Conservation (phyloP, 345 rosid species). For the Luvunga scandens region DNA sequence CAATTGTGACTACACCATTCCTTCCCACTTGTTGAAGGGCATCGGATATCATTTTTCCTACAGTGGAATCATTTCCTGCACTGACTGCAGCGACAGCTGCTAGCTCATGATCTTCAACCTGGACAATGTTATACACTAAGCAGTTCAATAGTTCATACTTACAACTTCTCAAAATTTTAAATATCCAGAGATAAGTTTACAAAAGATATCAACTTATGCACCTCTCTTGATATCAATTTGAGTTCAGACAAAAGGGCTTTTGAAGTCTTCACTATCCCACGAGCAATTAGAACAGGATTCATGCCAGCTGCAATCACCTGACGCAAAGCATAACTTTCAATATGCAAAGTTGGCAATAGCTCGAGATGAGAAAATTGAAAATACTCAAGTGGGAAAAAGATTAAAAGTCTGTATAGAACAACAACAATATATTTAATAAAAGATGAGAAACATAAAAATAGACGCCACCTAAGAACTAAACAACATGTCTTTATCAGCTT, state of each 20-base stretch:
- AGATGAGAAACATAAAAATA: neutral
- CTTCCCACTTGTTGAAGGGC: constrained; percentile 72
- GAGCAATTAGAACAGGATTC: constrained; percentile 79
- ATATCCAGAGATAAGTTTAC: neutral
- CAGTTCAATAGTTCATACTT: neutral
- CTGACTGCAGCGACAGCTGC: constrained; percentile 87
- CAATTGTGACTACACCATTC: constrained; percentile 71
- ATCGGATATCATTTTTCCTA: constrained; percentile 72
- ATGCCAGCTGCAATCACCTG: constrained; percentile 83
- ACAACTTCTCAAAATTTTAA: neutral
- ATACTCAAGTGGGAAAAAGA: neutral
- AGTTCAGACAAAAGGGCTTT: constrained; percentile 81
- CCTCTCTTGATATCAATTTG: constrained; percentile 86
- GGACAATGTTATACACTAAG: constrained; percentile 17
- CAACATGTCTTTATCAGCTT: neutral
- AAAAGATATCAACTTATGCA: constrained; percentile 16
- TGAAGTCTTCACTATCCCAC: constrained; percentile 79
- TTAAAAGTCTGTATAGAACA: neutral
- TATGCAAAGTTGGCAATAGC: neutral
- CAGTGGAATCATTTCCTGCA: constrained; percentile 72
- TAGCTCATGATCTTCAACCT: constrained; percentile 86
- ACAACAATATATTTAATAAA: neutral
- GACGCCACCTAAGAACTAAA: neutral
- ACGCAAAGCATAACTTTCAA: constrained; percentile 19
- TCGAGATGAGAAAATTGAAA: neutral